Conservation (phyloP, 2,329 filamentous ascomycete genomes). For the Trichoderma cornu-damae region DNA sequence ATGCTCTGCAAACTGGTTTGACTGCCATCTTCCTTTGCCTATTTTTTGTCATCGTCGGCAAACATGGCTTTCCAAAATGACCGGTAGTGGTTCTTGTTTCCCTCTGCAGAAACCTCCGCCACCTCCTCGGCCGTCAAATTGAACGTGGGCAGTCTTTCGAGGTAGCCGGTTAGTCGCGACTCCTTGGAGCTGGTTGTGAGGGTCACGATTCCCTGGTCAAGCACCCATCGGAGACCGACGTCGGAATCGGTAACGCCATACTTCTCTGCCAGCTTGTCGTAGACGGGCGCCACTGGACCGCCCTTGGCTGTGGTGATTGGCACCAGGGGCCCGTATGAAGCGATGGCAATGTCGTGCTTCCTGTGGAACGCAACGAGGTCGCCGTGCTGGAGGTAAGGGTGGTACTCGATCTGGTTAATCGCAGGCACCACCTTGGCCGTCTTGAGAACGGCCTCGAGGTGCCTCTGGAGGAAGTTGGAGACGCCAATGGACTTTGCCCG, state of each 20-base stretch:
- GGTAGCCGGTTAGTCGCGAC: constrained; percentile 52
- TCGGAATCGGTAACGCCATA: constrained; percentile 54
- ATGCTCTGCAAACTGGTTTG: background rate
- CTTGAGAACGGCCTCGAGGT: constrained; percentile 52
- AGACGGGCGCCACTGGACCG: constrained; percentile 50
- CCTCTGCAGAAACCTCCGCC: constrained; percentile 49
- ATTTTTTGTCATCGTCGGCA: constrained; percentile 44
- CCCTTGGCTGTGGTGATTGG: constrained; percentile 43
- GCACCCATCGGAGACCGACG: constrained; percentile 53
- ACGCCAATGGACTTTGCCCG: constrained; percentile 68
- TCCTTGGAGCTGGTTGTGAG: constrained; percentile 57
- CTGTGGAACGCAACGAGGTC: constrained; percentile 54
- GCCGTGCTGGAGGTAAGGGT: constrained; percentile 67
- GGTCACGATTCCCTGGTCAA: constrained; percentile 55
- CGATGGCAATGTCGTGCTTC: constrained; percentile 51
- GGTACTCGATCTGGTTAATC: constrained; percentile 77
- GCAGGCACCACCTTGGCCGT: constrained; percentile 59
- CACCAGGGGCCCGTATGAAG: constrained; percentile 53
- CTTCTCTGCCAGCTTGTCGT: constrained; percentile 49
- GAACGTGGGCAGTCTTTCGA: constrained; percentile 48
- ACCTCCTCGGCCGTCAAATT: constrained; percentile 57
- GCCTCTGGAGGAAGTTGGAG: constrained; percentile 61
- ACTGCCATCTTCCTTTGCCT: constrained; percentile 15
- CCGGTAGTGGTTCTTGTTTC: constrained; percentile 56
- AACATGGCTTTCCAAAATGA: constrained; percentile 55